Evolutionary conservation across 2,329 filamentous ascomycete genomes (phyloP).

Genomic region (Talaromyces sp.): DNA sequence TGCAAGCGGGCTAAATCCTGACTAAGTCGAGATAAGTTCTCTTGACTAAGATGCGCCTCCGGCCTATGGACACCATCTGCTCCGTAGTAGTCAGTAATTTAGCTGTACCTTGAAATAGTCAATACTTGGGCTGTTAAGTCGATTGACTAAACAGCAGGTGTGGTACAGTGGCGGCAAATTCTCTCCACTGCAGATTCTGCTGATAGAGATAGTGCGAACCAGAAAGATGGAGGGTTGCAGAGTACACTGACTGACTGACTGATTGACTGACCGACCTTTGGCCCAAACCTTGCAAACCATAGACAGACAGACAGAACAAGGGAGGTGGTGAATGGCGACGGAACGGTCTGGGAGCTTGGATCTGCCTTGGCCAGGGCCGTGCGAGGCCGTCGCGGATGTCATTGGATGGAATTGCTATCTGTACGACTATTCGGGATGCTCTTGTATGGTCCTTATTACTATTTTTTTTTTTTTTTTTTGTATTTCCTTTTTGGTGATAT

Average conservation of each 20-base stretch:
- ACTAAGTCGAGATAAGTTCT: background rate
- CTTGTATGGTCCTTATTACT: no score
- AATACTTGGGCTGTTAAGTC: background rate
- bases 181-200: background rate
- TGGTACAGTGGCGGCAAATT: background rate
- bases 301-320: background rate
- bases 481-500: no score
- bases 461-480: no score
- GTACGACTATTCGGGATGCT: background rate
- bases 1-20: background rate
- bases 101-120: background rate
- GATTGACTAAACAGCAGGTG: background rate
- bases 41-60: background rate
- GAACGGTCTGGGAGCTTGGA: slow-evolving; percentile 9
- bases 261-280: background rate
- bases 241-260: background rate
- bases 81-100: background rate
- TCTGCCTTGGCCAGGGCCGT: slow-evolving; percentile 5
- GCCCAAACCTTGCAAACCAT: background rate
- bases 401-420: slow-evolving; percentile 1
- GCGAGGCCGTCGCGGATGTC: background rate
- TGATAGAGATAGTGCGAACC: background rate
- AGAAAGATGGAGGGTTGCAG: slow-evolving; percentile 2
- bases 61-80: background rate
- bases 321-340: background rate